Conservation (phyloP, 1,139 yeast species). For the Hyphopichia pseudoburtonii region DNA sequence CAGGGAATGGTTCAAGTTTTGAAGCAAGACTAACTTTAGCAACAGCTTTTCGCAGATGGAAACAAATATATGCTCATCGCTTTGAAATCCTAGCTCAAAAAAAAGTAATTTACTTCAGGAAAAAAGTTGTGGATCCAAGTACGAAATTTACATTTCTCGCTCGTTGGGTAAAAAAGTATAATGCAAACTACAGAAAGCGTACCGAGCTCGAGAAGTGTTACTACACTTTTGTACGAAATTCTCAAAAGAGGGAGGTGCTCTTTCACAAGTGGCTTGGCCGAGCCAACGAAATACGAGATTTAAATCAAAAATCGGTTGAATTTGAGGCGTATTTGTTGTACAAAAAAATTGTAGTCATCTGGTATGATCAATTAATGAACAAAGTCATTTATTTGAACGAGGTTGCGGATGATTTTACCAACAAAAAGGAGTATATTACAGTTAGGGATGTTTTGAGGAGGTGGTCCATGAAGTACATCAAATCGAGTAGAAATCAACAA, state of each 20-base stretch:
- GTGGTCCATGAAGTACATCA: constrained; percentile 42
- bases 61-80: constrained; percentile 11
- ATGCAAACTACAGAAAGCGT: constrained; percentile 11
- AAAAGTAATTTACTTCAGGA: constrained; percentile 16
- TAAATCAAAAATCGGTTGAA: constrained; percentile 13
- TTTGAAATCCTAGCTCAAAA: constrained; percentile 16
- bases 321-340: constrained; percentile 24
- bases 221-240: constrained; percentile 11
- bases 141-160: constrained; percentile 13
- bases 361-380: constrained; percentile 33
- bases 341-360: constrained; percentile 30
- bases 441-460: constrained; percentile 27
- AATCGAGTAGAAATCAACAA: constrained; percentile 34
- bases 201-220: constrained; percentile 14
- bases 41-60: constrained; percentile 19
- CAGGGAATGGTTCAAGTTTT: background rate
- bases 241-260: constrained; percentile 8
- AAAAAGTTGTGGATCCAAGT: constrained; percentile 11
- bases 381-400: constrained; percentile 25
- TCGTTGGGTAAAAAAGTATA: constrained; percentile 23
- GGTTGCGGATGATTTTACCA: constrained; percentile 28
- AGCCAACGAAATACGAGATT: constrained; percentile 5
- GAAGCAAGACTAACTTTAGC: constrained; percentile 2
- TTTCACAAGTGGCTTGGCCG: constrained; percentile 16
- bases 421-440: constrained; percentile 26